These are phyloP conservation scores for Cynara cardunculus DNA, from an alignment of 129 eudicot species.

Conservation along the genomic window DNA sequence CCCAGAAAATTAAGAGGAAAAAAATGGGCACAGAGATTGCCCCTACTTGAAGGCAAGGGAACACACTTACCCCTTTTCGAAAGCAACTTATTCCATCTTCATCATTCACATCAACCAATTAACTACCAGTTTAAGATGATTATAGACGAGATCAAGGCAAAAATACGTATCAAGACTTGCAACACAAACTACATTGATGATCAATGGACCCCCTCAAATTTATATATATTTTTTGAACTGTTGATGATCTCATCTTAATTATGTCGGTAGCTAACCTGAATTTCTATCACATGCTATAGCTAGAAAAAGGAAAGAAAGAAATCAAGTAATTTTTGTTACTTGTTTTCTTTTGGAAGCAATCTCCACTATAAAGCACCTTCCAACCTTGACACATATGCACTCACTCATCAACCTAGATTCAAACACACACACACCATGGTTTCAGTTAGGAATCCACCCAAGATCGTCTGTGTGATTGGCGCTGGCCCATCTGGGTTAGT, in stretches of 20 bases:
- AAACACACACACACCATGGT: slow-evolving; percentile 41
- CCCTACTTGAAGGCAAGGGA: slow-evolving; percentile 42
- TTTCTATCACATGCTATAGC: slow-evolving; percentile 13
- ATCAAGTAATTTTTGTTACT: slow-evolving; percentile 1
- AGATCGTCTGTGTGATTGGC: slow-evolving; percentile 76
- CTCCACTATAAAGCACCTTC: slow-evolving; percentile 36
- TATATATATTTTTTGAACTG: slow-evolving; percentile 17
- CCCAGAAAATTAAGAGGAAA: background rate
- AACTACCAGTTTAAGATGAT: background rate
- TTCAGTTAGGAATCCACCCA: slow-evolving; percentile 26
- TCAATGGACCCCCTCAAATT: slow-evolving; percentile 18
- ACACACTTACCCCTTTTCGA: slow-evolving; percentile 25
- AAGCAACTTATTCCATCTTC: background rate
- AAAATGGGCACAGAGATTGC: slow-evolving; percentile 21
- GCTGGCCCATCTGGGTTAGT: slow-evolving; percentile 91
- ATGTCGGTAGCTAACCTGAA: background rate
- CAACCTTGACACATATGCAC: slow-evolving; percentile 31
- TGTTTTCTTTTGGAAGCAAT: slow-evolving; percentile 25
- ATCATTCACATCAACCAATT: background rate
- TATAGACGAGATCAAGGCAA: background rate
- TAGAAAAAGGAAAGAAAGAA: background rate
- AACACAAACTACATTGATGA: slow-evolving; percentile 31
- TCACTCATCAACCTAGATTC: background rate
- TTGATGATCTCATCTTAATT: slow-evolving; percentile 9
- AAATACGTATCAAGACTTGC: slow-evolving; percentile 25